Base-by-base conservation (phyloP, 768 basidiomycete species). In the Boletus reticuloceps region DNA sequence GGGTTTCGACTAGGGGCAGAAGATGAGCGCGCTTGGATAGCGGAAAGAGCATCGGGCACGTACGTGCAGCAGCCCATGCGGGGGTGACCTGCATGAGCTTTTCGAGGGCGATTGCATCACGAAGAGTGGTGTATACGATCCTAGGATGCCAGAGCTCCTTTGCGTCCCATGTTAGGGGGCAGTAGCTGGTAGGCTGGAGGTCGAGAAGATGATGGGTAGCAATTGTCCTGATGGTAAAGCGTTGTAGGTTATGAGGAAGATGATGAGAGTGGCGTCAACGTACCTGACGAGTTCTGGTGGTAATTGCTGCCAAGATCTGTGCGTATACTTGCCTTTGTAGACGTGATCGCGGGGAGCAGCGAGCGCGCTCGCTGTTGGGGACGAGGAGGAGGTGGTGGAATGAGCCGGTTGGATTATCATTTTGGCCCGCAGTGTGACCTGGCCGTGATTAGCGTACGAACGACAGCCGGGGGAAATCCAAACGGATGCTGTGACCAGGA, bases 211-310 rank as follows among this genome's bases (percentile, higher is more conserved):
- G 82, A 63, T 81, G 75, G 1, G 85, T 86, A 1, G 65, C 60
- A 61, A 69, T 63, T 43, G 68, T 43, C 54, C 68, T 70, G 60
- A 56, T 51, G 44, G 25, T 6, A 27, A 6, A 10, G 36, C 0
- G 29, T 51, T 41, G 49, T 19, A 43, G 54, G 41, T 56, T 56
- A 55, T 56, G 58, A 47, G 13, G 27, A 41, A 19, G 46, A 47
- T 57, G 61, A 66, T 61, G 59, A 56, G 65, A 65, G 69, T 72
- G 71, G 64, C 67, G 61, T 55, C 51, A 27, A 73, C 79, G 66
- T 63, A 82, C 84, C 79, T 79, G 68, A 86, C 71, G 62, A 86
- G 77, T 64, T 86, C 84, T 50, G 76, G 74, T 1, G 84, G 84
- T 20, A 85, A 68, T 58, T 84, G 78, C n/a, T 76, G 76, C 84